Base-by-base conservation (phyloP, 495 filamentous ascomycete genomes). In the Penicillium samsonianum region DNA sequence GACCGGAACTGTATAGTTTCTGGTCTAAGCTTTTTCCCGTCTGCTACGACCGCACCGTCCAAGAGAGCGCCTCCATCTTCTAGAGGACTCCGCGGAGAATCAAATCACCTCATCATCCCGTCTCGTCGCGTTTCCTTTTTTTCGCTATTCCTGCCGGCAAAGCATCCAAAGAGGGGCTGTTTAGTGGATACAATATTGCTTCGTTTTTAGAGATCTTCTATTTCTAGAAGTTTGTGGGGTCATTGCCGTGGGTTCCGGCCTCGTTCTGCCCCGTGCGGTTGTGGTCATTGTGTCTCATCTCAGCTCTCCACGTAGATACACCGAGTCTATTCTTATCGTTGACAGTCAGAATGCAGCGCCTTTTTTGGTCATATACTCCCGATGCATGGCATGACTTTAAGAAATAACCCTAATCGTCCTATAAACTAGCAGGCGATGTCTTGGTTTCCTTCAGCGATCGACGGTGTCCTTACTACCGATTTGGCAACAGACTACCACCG, bases 21-120 rank as follows among this genome's bases (percentile, higher is more conserved):
- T 76, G 74, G 74, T 65, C 61, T 3, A 63, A 57, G 55, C 52
- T 77, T 43, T 77, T 72, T 58, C 72, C 70, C 10, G 40, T 76
- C 50, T 77, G 73, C 64, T 72, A 74, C 54, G 63, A 62, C 16
- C 65, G 67, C 46, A 67, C 60, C 20, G 65, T 76, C 16, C 56
- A 71, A 17, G 53, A 73, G 62, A 73, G 68, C 28, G 58, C 70
- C 31, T 47, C 55, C 35, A 41, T 67, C 22, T 55, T 55, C 43
- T 55, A 48, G 45, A 9, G 45, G n/a, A 48, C n/a, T 30, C 35
- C n/a, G 8, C n/a, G n/a, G n/a, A n/a, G n/a, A n/a, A n/a, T n/a
- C n/a, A 16, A 17, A 53, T 44, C 40, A 33, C 38, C 9, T 43
- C 51, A 35, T 17, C 30, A 5, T 28, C 28, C 19, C 7, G n/a